A percentile compares a stretch with the other conserved stretches of the same genome.
Evolutionary conservation across 2,329 filamentous ascomycete species (phyloP).

Genomic region (Elsinoe fawcettii): DNA sequence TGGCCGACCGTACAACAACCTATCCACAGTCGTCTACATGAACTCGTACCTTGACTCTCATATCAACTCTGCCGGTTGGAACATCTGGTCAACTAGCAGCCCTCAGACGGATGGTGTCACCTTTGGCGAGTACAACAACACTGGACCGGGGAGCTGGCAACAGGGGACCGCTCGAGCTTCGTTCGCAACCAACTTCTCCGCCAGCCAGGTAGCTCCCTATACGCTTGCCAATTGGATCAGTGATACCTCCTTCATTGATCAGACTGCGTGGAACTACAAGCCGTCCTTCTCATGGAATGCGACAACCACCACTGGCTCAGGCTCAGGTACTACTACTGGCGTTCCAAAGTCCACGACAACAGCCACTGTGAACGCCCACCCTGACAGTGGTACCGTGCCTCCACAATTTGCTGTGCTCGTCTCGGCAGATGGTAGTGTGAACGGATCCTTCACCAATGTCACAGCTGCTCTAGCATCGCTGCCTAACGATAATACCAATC

Average conservation of each 20-base stretch:
- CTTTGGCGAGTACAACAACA: slow-evolving; percentile 53
- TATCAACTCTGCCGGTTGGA: slow-evolving; percentile 53
- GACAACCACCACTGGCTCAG: slow-evolving; percentile 16
- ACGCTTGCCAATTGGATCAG: slow-evolving; percentile 34
- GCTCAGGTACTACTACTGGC: neutral
- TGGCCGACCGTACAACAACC: slow-evolving; percentile 45
- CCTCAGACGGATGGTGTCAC: slow-evolving; percentile 44
- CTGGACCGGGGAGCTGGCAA: slow-evolving; percentile 46
- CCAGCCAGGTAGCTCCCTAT: slow-evolving; percentile 31
- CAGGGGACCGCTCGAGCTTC: slow-evolving; percentile 42
- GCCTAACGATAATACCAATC: slow-evolving; percentile 28
- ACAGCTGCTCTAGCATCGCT: slow-evolving; percentile 33
- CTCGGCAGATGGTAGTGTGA: slow-evolving; percentile 27
- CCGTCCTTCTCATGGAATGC: slow-evolving; percentile 30
- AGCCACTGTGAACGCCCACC: slow-evolving; percentile 31
- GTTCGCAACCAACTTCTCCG: slow-evolving; percentile 37
- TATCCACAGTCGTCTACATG: slow-evolving; percentile 44
- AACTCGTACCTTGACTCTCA: slow-evolving; percentile 44
- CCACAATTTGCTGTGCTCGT: slow-evolving; percentile 38
- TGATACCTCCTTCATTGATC: slow-evolving; percentile 37
- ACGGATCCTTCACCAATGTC: slow-evolving; percentile 29
- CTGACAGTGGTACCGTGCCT: slow-evolving; percentile 36
- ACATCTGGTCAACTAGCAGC: slow-evolving; percentile 43
- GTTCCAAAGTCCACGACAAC: slow-evolving; percentile 23
- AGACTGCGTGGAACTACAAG: slow-evolving; percentile 33